Evolutionary conservation across 345 rosid genomes (phyloP).

Genomic region (Brassica nigra): DNA sequence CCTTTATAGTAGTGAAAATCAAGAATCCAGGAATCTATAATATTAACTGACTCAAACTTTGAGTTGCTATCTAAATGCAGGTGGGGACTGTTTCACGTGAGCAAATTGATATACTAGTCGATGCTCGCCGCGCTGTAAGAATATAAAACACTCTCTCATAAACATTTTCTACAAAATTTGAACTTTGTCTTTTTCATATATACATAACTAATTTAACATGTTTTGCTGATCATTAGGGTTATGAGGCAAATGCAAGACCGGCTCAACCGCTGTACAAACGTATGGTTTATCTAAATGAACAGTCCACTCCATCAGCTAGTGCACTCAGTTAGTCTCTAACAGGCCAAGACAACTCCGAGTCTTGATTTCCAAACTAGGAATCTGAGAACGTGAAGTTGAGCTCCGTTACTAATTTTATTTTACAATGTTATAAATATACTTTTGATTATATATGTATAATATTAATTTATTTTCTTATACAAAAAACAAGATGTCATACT

Average conservation of each 20-base stretch:
- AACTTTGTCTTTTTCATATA: background rate
- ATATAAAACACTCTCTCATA: slow-evolving; percentile 9
- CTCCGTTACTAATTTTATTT: background rate
- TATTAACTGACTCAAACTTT: background rate
- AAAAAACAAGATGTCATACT: too few relatives aligned
- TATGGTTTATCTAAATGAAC: slow-evolving; percentile 27
- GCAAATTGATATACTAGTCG: slow-evolving; percentile 50
- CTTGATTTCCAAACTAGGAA: background rate
- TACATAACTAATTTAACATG: background rate
- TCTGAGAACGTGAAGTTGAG: background rate
- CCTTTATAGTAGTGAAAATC: too few relatives aligned
- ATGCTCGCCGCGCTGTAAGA: slow-evolving; percentile 39
- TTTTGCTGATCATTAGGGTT: slow-evolving; percentile 30
- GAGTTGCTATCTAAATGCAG: slow-evolving; percentile 32
- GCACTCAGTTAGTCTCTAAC: background rate
- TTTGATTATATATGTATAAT: background rate
- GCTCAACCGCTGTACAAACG: slow-evolving; percentile 26
- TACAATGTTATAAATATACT: background rate
- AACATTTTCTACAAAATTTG: background rate
- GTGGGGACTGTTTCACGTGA: slow-evolving; percentile 68
- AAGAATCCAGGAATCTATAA: background rate
- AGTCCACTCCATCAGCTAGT: background rate
- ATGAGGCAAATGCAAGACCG: slow-evolving; percentile 38
- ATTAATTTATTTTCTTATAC: too few relatives aligned
- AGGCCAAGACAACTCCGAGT: slow-evolving; percentile 11